A percentile compares a stretch with the other conserved stretches of the same genome.
Evolutionary conservation across 768 basidiomycete genomes (phyloP).

Genomic region (Imleria badia): DNA sequence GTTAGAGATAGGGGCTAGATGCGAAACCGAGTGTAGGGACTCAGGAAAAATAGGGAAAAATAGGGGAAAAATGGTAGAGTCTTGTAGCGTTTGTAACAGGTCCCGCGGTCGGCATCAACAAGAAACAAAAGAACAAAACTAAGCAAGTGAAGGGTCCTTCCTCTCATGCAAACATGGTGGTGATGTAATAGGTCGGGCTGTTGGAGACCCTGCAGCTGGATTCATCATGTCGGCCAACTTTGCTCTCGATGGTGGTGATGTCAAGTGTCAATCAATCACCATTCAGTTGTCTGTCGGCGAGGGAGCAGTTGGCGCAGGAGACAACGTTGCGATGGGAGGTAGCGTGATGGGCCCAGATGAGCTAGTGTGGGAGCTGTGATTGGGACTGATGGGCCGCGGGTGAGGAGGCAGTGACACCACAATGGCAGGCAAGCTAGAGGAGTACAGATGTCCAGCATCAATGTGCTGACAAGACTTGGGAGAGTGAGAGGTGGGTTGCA

Average conservation of each 20-base stretch:
- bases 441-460: conserved; percentile 34
- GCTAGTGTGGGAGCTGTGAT: conserved; percentile 41
- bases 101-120: no score
- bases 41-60: no score
- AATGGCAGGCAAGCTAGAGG: conserved; percentile 52
- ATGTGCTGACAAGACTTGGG: conserved; percentile 57
- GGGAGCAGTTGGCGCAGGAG: conserved; percentile 57
- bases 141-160: conserved; percentile 34
- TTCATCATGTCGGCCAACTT: no score
- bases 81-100: no score
- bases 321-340: conserved; percentile 70
- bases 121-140: no score
- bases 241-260: conserved; percentile 51
- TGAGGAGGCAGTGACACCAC: conserved; percentile 69
- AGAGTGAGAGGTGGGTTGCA: conserved; percentile 66
- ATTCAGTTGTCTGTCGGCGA: conserved; percentile 47
- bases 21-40: no score
- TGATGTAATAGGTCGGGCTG: conserved; percentile 52
- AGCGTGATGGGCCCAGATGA: conserved; percentile 48
- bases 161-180: conserved; percentile 44
- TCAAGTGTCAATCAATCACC: conserved; percentile 40
- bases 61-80: no score
- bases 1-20: no score
- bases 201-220: conserved; percentile 53
- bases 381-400: conserved; percentile 65